phyloP scores from a whole-genome alignment of 352 stramenopile genomes.

The Phytophthora cajani region DNA sequence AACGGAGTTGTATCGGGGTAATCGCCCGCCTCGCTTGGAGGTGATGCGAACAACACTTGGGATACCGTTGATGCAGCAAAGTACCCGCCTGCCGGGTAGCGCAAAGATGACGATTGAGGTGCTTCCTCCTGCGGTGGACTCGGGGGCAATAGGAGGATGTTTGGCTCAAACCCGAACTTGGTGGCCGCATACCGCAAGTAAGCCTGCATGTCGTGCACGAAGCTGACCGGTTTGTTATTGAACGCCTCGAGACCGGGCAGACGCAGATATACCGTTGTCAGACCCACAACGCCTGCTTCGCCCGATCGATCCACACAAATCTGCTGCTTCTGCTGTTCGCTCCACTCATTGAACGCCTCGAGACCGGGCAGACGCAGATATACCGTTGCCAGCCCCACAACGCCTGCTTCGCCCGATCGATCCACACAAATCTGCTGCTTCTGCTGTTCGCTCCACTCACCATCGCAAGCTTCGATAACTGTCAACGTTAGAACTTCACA shows the following conservation, averaged over 20 bases:
- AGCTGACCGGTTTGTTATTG: constrained; percentile 24
- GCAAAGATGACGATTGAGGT: neutral
- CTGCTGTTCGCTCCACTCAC: constrained; percentile 34
- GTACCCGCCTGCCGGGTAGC: constrained; percentile 33
- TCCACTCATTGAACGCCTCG: constrained; percentile 30
- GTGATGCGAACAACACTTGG: constrained; percentile 32
- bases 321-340: constrained; percentile 30
- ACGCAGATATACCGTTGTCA: constrained; percentile 38
- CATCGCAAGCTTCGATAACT: constrained; percentile 27
- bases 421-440: constrained; percentile 21
- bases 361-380: constrained; percentile 51
- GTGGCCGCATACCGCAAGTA: constrained; percentile 62
- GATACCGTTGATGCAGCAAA: constrained; percentile 33
- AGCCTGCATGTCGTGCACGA: constrained; percentile 50
- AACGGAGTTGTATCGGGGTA: constrained; percentile 9
- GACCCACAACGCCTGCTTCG: constrained; percentile 28
- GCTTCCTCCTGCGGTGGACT: constrained; percentile 6
- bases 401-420: constrained; percentile 33
- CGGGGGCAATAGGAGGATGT: constrained; percentile 31
- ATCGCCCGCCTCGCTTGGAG: constrained; percentile 16
- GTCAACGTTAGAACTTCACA: constrained; percentile 39
- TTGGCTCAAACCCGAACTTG: constrained; percentile 62
- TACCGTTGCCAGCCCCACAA: constrained; percentile 20
- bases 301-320: constrained; percentile 24
- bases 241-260: constrained; percentile 43